Percentiles rank a stretch among this genome's conserved stretches.
These are phyloP conservation scores for Pistacia atlantica DNA, from an alignment of 345 rosid species.

Conservation along the genomic window DNA sequence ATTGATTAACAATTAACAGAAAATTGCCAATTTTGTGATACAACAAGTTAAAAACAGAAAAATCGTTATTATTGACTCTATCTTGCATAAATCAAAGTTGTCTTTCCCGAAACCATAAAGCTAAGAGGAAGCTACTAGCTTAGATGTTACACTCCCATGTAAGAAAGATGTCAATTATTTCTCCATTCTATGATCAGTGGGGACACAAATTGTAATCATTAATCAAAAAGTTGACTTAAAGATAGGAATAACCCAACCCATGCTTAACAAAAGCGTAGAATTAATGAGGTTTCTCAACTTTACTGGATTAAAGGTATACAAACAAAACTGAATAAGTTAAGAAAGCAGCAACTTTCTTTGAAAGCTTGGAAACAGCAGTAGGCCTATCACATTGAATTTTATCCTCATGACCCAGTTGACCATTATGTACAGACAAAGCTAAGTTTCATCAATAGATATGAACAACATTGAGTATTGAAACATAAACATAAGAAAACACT, in stretches of 20 bases:
- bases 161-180: neutral
- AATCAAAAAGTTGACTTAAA: neutral
- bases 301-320: neutral
- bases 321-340: no score
- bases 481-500: slow-evolving; percentile 6
- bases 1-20: neutral
- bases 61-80: neutral
- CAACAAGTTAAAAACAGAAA: neutral
- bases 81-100: neutral
- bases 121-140: neutral
- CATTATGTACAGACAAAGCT: slow-evolving; percentile 60
- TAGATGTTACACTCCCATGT: neutral
- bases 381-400: slow-evolving; percentile 87
- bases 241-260: neutral
- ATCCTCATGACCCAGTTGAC: slow-evolving; percentile 98
- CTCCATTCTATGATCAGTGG: neutral
- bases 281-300: neutral
- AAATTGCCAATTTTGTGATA: neutral
- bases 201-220: neutral
- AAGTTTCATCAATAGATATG: slow-evolving; percentile 21
- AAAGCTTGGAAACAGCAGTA: slow-evolving; percentile 82
- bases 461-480: slow-evolving; percentile 3
- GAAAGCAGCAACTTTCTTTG: slow-evolving; percentile 52
- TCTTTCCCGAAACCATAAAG: neutral
- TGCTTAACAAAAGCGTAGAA: neutral